Conservation (phyloP, 768 basidiomycete genomes). For the Suillus subluteus region DNA sequence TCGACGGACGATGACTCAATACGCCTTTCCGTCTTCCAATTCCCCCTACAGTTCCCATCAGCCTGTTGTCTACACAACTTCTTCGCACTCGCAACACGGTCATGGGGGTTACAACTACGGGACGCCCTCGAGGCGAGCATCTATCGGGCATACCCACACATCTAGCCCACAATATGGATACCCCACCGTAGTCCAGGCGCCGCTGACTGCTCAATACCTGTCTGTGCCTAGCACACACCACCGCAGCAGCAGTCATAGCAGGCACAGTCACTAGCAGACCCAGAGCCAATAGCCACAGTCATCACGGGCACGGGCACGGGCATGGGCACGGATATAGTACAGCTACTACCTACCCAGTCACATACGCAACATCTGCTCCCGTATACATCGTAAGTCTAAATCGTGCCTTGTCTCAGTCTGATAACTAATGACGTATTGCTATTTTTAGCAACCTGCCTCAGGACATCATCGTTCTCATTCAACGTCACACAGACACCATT, state of each 20-base stretch:
- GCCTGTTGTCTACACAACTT: conserved; percentile 14
- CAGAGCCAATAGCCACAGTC: conserved; percentile 13
- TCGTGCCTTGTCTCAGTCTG: neutral
- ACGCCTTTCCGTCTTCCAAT: conserved; percentile 26
- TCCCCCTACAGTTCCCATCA: conserved; percentile 8
- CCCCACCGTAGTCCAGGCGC: neutral
- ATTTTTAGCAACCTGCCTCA: conserved; percentile 26
- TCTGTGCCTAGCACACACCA: conserved; percentile 19
- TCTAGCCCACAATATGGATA: conserved; percentile 7
- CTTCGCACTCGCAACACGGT: conserved; percentile 5
- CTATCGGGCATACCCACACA: conserved; percentile 12
- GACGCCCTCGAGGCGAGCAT: conserved; percentile 17
- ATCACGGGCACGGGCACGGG: neutral
- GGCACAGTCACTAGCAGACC: conserved; percentile 15
- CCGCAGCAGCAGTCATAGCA: conserved; percentile 19
- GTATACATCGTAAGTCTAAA: conserved; percentile 20
- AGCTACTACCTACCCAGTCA: conserved; percentile 3
- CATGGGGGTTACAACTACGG: conserved; percentile 8
- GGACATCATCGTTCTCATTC: conserved; percentile 23
- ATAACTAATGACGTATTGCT: neutral
- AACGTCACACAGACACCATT: conserved; percentile 22
- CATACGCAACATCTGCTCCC: conserved; percentile 16
- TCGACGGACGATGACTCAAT: conserved; percentile 22
- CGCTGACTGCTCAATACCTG: conserved; percentile 14
- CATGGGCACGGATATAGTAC: conserved; percentile 13